Evolutionary conservation across 1,139 yeast species (phyloP).

Genomic region (Sugiyamaella pinicola): DNA sequence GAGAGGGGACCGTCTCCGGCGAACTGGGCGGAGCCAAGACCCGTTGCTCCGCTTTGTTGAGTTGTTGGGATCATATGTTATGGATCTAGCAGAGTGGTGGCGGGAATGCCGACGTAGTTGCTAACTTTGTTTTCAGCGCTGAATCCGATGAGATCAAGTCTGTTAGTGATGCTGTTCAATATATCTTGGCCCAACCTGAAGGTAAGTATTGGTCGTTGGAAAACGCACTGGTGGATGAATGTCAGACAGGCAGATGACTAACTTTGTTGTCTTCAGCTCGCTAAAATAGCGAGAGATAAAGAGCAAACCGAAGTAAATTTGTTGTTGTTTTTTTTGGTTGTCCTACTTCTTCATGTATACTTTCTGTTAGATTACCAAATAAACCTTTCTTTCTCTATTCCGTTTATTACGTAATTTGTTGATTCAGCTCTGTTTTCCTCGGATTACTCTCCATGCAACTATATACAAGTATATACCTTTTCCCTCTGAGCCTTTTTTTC

Average conservation of each 20-base stretch:
- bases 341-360: not conserved
- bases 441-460: no score
- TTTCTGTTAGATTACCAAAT: conserved; percentile 3
- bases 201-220: conserved; percentile 31
- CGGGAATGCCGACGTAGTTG: not conserved
- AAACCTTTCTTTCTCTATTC: not conserved
- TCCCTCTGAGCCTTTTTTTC: no score
- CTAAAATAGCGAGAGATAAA: no score
- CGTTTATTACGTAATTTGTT: no score
- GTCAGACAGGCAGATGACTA: not conserved
- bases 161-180: conserved; percentile 79
- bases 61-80: no score
- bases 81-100: no score
- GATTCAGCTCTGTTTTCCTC: no score
- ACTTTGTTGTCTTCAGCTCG: conserved; percentile 15
- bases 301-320: no score
- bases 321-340: not conserved
- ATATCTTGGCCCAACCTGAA: conserved; percentile 65
- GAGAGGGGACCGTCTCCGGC: no score
- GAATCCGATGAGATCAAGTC: conserved; percentile 84
- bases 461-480: no score
- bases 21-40: no score
- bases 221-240: not conserved
- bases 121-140: conserved; percentile 32
- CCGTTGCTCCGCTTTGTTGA: no score